Evolutionary conservation across 1,139 yeast genomes (phyloP).

Genomic region (Scheffersomyces stambukii): DNA sequence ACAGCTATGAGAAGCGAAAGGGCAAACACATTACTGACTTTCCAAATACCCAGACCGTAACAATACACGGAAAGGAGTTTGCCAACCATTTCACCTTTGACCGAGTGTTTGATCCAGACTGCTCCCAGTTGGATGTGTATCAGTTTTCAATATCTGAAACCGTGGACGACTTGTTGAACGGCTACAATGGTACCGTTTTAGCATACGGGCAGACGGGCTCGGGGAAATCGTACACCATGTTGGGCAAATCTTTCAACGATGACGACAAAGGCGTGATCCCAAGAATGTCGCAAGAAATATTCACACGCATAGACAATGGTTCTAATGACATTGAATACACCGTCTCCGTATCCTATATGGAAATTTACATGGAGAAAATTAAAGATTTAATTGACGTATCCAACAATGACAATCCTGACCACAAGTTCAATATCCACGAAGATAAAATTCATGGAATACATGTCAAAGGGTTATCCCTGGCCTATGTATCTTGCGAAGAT

Average conservation of each 20-base stretch:
- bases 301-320: constrained; percentile 48
- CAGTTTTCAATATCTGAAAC: constrained; percentile 54
- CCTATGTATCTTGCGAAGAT: constrained; percentile 52
- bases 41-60: constrained; percentile 21
- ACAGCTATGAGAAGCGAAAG: constrained; percentile 24
- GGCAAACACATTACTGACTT: constrained; percentile 15
- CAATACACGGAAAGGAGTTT: constrained; percentile 25
- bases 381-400: constrained; percentile 49
- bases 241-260: constrained; percentile 54
- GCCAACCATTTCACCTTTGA: constrained; percentile 58
- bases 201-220: constrained; percentile 92
- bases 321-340: constrained; percentile 59
- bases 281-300: constrained; percentile 64
- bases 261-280: constrained; percentile 62
- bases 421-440: constrained; percentile 56
- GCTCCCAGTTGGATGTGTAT: constrained; percentile 60
- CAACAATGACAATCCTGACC: constrained; percentile 29
- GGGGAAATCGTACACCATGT: constrained; percentile 85
- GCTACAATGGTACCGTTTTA: constrained; percentile 80
- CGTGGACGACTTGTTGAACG: constrained; percentile 66
- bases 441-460: constrained; percentile 63
- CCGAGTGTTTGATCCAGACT: constrained; percentile 49
- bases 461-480: constrained; percentile 64
- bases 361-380: constrained; percentile 76
- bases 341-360: constrained; percentile 73